Base-by-base conservation (phyloP, 495 filamentous ascomycete species). In the Podospora pseudocomata region DNA sequence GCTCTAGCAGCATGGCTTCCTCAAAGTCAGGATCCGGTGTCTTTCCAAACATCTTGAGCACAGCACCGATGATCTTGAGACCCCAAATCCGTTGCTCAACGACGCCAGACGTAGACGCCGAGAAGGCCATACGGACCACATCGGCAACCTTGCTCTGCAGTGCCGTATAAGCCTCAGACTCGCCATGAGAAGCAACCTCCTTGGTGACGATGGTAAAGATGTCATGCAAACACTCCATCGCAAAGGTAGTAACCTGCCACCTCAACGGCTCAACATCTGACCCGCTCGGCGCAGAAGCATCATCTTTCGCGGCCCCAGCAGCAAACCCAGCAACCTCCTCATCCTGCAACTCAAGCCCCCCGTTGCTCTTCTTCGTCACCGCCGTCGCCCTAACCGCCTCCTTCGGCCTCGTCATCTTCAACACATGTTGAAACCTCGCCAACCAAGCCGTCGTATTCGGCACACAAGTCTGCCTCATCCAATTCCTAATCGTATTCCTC, bases 251-350 rank as follows among this genome's bases (percentile, higher is more conserved):
- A 30, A 96, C 94, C 74, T 98, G 95, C 95, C 96, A 98, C 72
- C 93, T 87, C 71, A 99, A 78, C 1, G 95, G 85, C 76, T 99
- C 95, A 76, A 95, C 93, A 28, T 91, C 89, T 2, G 87, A 83
- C 32, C 85, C 84, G 57, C 86, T 78, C n/a, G 85, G 82, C 26
- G 81, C 77, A 13, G 85, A 80, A 56, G 87, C 80, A 13, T 93
- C 90, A 53, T 89, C 88, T 13, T 88, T 88, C 27, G 86, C 81
- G 5, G 78, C 84, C 18, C 88, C 88, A 28, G 87, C 86, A 55
- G 93, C 93, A 76, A 99, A 98, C 0, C 94, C 95, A 59, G 95
- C 94, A 54, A 96, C 94, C 75, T 99, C 95, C 73, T 99, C 95
- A 76, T 99, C 95, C 65, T 94, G 90, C 4, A 97, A 79, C 70